Base-by-base conservation (phyloP, 352 stramenopile genomes). In the Peronospora tabacina region DNA sequence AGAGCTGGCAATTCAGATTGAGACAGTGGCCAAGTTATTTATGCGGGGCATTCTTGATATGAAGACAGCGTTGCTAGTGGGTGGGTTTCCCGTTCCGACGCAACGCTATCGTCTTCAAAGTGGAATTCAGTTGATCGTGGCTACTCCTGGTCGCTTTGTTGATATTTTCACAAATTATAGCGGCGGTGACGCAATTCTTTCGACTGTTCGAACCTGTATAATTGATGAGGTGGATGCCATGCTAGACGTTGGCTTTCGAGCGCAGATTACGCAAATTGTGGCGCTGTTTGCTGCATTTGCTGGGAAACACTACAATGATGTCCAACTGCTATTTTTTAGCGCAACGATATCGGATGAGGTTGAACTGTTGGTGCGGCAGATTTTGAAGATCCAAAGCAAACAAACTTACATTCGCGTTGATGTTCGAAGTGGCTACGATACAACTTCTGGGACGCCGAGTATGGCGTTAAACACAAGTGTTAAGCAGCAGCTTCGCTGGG, bases 201-300 rank as follows among this genome's bases (percentile, higher is more conserved):
- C 33, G 12, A 35, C 7, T 5, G 49, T 71, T 40, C 54, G 43
- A 36, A 58, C 35, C 5, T 86, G 75, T 40, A 58, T 88, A 1
- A 44, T 90, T 24, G 80, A 90, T 47, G 80, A 90, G 70, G 73
- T 87, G 13, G 80, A 90, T 46, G 63, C 79, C 46, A 85, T 90
- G 72, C 51, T 87, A 34, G 72, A 71, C 37, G 55, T 71, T 37
- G 77, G 72, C 1, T 90, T 88, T 63, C 61, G 49, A 15, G 44
- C 61, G 7, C 61, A 70, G n/a, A 61, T 88, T 15, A 51, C 52
- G 1, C 52, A 80, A 52, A 80, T 90, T 24, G 15, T 85, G 19
- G 50, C 41, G 7, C 48, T 70, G 8, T 32, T 87, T 29, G 45
- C 46, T 26, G 26, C 49, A 8, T 20, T 55, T 15, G 13, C 16